These are phyloP conservation scores for Pythium phragmitis DNA, from an alignment of 352 stramenopile species.

Conservation along the genomic window DNA sequence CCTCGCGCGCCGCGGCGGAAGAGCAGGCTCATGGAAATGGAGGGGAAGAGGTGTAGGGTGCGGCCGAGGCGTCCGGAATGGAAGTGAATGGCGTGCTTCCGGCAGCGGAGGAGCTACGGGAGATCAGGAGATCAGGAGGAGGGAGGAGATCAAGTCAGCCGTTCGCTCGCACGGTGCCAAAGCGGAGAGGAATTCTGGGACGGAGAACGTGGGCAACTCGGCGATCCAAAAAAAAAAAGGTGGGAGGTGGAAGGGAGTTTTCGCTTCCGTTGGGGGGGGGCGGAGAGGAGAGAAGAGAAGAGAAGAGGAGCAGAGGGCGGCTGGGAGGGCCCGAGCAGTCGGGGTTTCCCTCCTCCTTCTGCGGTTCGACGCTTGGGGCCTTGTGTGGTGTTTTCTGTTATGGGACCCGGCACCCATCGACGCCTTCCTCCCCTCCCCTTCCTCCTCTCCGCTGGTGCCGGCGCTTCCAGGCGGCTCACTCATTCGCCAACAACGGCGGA, in stretches of 20 bases:
- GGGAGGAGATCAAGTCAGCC: constrained; percentile 15
- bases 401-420: constrained; percentile 10
- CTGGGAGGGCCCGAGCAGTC: constrained; percentile 20
- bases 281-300: constrained; percentile 3
- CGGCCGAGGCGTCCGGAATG: constrained; percentile 12
- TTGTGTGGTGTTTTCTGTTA: constrained; percentile 25
- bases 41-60: not conserved
- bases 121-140: not conserved
- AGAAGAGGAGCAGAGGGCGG: not conserved
- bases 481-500: constrained; percentile 13
- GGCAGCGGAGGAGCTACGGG: not conserved
- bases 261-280: constrained; percentile 1
- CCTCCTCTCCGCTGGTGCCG: constrained; percentile 1
- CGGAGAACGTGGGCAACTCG: constrained; percentile 14
- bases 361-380: constrained; percentile 18
- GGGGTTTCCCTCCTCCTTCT: constrained; percentile 26
- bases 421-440: not conserved
- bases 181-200: constrained; percentile 11
- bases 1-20: constrained; percentile 34
- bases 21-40: constrained; percentile 38
- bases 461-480: constrained; percentile 8
- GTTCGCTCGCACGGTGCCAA: not conserved
- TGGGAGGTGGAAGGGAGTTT: constrained; percentile 5
- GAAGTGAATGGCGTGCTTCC: constrained; percentile 23
- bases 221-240: constrained; percentile 21